Percentiles rank a stretch among this genome's conserved stretches.
These are phyloP conservation scores for Vaccinium vitisidaea DNA, from an alignment of 148 eudicot species.

Conservation along the genomic window DNA sequence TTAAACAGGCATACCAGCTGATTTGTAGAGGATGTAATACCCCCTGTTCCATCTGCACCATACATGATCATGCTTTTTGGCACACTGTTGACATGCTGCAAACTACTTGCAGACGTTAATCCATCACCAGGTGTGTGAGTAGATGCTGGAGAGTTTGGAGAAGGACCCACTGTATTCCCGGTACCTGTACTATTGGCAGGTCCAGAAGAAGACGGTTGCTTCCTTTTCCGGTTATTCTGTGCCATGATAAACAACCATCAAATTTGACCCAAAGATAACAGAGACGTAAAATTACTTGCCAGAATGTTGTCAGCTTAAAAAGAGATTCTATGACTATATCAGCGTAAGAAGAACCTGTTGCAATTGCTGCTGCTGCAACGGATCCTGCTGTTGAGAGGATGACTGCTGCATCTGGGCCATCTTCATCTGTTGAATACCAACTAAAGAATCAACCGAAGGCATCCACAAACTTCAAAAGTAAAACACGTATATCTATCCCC, in stretches of 20 bases:
- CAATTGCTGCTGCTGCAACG: constrained; percentile 84
- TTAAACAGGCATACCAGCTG: constrained; percentile 69
- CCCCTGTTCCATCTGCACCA: constrained; percentile 82
- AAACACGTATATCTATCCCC: neutral
- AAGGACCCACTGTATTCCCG: constrained; percentile 92
- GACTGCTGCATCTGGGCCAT: constrained; percentile 86
- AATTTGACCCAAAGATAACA: neutral
- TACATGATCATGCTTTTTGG: constrained; percentile 85
- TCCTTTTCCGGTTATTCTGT: constrained; percentile 85
- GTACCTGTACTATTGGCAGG: constrained; percentile 99
- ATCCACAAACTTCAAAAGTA: neutral
- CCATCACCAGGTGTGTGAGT: constrained; percentile 98
- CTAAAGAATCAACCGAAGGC: constrained; percentile 15
- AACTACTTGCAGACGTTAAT: constrained; percentile 57
- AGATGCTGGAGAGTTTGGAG: constrained; percentile 93
- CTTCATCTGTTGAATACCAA: constrained; percentile 62
- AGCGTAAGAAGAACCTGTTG: constrained; percentile 59
- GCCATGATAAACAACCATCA: neutral
- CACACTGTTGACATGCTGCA: constrained; percentile 74
- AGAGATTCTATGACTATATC: neutral
- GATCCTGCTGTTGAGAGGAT: constrained; percentile 91
- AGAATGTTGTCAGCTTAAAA: neutral
- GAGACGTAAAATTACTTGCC: neutral
- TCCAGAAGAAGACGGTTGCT: constrained; percentile 95
- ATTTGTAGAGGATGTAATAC: constrained; percentile 89